Conservation (phyloP, 371 early-diverging fungal genomes). For the Capniomyces stellatus region DNA sequence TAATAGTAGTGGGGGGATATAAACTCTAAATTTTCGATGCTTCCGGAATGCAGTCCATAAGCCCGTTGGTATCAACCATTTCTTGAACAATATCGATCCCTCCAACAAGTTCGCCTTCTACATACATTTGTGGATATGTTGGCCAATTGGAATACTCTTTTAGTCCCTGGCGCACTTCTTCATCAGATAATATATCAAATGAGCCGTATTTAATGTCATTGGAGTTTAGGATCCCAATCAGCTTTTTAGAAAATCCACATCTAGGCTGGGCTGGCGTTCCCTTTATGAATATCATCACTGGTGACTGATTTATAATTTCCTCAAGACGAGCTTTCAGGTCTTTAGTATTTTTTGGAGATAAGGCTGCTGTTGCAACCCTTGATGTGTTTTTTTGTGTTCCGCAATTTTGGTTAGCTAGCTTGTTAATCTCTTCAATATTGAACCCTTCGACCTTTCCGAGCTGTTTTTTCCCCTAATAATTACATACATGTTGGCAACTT, state of each 20-base stretch:
- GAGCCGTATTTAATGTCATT: constrained; percentile 50
- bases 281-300: constrained; percentile 90
- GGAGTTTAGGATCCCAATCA: constrained; percentile 47
- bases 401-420: no score
- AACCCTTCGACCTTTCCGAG: constrained; percentile 73
- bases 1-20: no score
- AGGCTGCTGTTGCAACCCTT: no score
- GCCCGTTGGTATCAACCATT: constrained; percentile 42
- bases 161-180: constrained; percentile 62
- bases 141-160: constrained; percentile 53
- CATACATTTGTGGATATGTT: constrained; percentile 78
- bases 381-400: no score
- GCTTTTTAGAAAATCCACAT: constrained; percentile 72
- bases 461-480: constrained; percentile 14
- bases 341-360: no score
- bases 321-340: no score
- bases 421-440: constrained; percentile 60
- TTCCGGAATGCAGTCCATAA: constrained; percentile 16
- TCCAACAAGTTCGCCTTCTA: constrained; percentile 79
- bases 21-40: no score
- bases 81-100: constrained; percentile 87
- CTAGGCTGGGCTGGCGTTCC: constrained; percentile 67
- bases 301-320: constrained; percentile 40
- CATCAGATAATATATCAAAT: constrained; percentile 76
- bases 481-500: no score